Evolutionary conservation across 495 filamentous ascomycete genomes (phyloP), one percentile per base, ranked within the genome.

Genomic region (Usnea hakonensis): DNA sequence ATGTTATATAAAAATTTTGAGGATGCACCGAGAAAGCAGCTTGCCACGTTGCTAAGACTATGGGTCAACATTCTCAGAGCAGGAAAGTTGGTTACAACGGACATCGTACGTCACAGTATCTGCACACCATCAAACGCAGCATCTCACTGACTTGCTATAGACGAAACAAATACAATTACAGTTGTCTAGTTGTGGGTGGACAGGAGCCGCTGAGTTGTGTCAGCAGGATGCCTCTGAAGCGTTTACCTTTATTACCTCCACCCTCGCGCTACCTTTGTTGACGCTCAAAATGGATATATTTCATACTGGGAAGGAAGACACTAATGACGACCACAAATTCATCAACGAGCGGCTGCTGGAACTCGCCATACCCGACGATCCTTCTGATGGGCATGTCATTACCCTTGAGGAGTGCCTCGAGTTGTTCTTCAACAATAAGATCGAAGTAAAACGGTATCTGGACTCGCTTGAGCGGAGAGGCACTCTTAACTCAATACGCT

Each of bases 211-310:
- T 19, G 75, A 80, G 46, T 68, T 90, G 33, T 79, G 82, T 60
- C 94, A 98, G 72, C 94, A 98, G 69, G 94, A 98, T 73, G 86
- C 87, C 3, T 97, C 94, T 0, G 94, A 98, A 72, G 93, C 92
- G 3, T 98, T 97, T 71, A 88, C 86, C 0, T 96, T 96, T 73
- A 90, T 98, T 56, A 95, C 93, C 3, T 92, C 89, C 58, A 90
- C 84, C 41, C 78, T 98, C 37, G 85, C 95, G 62, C 73, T 98
- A 33, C 94, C 94, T 7, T 83, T 96, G 10, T 83, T 98, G 26
- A 90, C 93, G 0, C 75, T 98, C 21, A 95, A 95, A 65, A 92
- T 97, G 79, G 91, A 97, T 68, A 86, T 98, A 32, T 97, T 89
- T 65, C 94, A 98, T 64, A 87, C 88, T 9, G 94, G 92, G 5